Percentiles rank a stretch among this genome's conserved stretches.
Conservation (phyloP, 2,329 filamentous ascomycete genomes). For the Aspergillus ustus region DNA sequence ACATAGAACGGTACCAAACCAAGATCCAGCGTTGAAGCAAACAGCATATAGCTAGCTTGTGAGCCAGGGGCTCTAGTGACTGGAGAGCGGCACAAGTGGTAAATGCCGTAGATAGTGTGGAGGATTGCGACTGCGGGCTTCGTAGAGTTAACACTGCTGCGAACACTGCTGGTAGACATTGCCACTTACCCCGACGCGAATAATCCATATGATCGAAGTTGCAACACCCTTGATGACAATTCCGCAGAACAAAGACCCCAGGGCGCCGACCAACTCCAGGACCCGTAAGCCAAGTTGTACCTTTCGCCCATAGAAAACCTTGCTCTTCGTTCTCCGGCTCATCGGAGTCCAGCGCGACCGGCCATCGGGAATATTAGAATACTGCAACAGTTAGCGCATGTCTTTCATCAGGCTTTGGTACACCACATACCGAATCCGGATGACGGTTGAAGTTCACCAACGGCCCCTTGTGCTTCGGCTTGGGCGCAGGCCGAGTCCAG, state of each 20-base stretch:
- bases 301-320: constrained; percentile 71
- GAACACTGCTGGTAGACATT: not conserved
- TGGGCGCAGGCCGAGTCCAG: constrained; percentile 64
- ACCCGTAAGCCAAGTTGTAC: constrained; percentile 71
- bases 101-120: constrained; percentile 77
- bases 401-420: not conserved
- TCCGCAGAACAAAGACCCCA: constrained; percentile 74
- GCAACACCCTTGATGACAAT: constrained; percentile 75
- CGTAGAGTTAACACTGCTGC: not conserved
- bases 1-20: constrained; percentile 67
- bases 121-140: constrained; percentile 77
- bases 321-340: constrained; percentile 69
- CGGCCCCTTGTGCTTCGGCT: constrained; percentile 72
- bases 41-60: constrained; percentile 86
- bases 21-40: constrained; percentile 75
- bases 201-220: constrained; percentile 71
- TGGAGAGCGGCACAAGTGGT: constrained; percentile 74
- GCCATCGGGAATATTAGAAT: constrained; percentile 63
- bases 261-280: constrained; percentile 68
- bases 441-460: constrained; percentile 82
- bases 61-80: constrained; percentile 75
- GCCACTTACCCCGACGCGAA: constrained; percentile 72
- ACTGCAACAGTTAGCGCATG: constrained; percentile 33
- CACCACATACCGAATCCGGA: constrained; percentile 69
- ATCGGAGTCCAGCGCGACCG: constrained; percentile 67